Conservation (phyloP, 768 basidiomycete species). For the Hemileccinum impolitum region DNA sequence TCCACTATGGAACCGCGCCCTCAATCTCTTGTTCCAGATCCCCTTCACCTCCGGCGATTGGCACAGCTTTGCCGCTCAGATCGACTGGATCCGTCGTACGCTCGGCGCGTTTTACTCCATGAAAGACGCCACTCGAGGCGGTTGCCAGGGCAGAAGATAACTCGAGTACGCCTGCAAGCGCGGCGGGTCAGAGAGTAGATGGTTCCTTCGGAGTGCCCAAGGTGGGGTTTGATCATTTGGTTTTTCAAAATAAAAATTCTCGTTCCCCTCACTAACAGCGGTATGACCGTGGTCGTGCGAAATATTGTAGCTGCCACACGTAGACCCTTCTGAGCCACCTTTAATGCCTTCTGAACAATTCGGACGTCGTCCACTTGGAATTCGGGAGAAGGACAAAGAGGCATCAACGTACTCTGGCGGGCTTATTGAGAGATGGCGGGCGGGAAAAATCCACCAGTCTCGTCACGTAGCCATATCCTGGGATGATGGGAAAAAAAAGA, state of each 20-base stretch:
- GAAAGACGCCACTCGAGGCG: constrained; percentile 34
- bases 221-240: constrained; percentile 40
- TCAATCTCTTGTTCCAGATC: constrained; percentile 20
- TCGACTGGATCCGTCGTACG: constrained; percentile 52
- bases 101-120: constrained; percentile 51
- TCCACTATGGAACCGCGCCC: constrained; percentile 42
- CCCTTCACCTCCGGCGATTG: constrained; percentile 59
- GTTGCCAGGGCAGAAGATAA: constrained; percentile 46
- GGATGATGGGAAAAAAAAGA: no score
- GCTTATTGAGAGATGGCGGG: constrained; percentile 48
- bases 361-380: constrained; percentile 56
- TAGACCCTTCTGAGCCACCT: constrained; percentile 45
- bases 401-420: constrained; percentile 56
- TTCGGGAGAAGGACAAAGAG: constrained; percentile 56
- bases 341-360: constrained; percentile 43
- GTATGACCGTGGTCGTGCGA: no score
- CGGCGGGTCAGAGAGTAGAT: constrained; percentile 52
- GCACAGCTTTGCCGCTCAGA: constrained; percentile 60
- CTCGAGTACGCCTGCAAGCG: constrained; percentile 35
- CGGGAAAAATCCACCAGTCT: constrained; percentile 16
- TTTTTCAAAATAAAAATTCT: no score
- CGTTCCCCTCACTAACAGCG: neutral
- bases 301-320: constrained; percentile 48
- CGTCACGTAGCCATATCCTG: constrained; percentile 1
- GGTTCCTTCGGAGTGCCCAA: constrained; percentile 62